phyloP scores from a whole-genome alignment of 2,329 filamentous ascomycete species.

The Scortechinia acanthostroma region DNA sequence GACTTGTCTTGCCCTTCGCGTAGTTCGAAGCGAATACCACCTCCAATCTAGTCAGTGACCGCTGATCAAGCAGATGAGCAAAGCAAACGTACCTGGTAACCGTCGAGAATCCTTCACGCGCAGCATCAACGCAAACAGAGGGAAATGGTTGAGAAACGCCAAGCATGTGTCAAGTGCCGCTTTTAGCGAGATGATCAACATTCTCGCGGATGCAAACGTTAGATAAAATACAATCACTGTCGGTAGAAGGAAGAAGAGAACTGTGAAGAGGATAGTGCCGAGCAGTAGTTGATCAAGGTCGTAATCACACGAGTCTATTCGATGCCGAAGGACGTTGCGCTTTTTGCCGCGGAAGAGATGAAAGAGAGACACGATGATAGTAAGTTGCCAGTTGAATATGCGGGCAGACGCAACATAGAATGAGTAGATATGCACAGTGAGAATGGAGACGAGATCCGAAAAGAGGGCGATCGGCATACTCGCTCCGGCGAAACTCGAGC shows the following conservation, averaged over 20 bases:
- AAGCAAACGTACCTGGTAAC: slow-evolving; percentile 60
- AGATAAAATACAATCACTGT: slow-evolving; percentile 95
- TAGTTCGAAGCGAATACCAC: slow-evolving; percentile 85
- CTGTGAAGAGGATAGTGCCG: slow-evolving; percentile 90
- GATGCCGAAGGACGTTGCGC: slow-evolving; percentile 89
- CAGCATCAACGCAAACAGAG: slow-evolving; percentile 92
- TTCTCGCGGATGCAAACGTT: slow-evolving; percentile 87
- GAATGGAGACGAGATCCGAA: slow-evolving; percentile 81
- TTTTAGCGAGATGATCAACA: slow-evolving; percentile 90
- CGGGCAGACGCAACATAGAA: slow-evolving; percentile 95
- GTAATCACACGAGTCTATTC: slow-evolving; percentile 98
- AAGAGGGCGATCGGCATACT: slow-evolving; percentile 95
- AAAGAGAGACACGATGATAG: slow-evolving; percentile 93
- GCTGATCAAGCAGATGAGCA: slow-evolving; percentile 4
- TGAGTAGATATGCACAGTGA: slow-evolving; percentile 94
- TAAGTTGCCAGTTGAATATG: slow-evolving; percentile 98
- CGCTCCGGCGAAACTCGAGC: slow-evolving; percentile 88
- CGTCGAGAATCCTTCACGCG: slow-evolving; percentile 85
- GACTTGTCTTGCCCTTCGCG: slow-evolving; percentile 57
- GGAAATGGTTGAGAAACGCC: slow-evolving; percentile 94
- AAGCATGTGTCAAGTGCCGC: slow-evolving; percentile 84
- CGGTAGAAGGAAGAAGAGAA: slow-evolving; percentile 88
- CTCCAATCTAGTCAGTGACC: too few relatives aligned
- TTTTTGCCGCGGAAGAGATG: slow-evolving; percentile 98
- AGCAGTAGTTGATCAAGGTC: slow-evolving; percentile 93